Conservation (phyloP, 345 rosid genomes). For the Eucalyptus cloeziana region DNA sequence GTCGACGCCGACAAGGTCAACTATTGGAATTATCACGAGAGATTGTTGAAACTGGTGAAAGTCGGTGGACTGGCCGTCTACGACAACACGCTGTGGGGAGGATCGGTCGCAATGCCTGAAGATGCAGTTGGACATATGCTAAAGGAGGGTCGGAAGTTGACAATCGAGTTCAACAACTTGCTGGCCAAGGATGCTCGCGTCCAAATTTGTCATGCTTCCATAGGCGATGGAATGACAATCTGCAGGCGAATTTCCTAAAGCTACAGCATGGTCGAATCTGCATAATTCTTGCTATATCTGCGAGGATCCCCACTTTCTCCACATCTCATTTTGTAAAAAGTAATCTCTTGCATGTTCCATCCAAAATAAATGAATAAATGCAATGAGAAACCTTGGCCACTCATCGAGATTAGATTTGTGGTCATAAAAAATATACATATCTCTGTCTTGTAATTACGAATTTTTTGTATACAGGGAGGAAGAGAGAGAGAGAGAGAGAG, state of each 20-base stretch:
- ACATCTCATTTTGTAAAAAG: neutral
- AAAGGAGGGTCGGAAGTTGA: neutral
- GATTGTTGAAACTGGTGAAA: conserved; percentile 20
- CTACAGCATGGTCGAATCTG: neutral
- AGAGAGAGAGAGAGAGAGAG: neutral
- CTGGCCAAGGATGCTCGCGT: conserved; percentile 34
- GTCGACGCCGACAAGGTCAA: conserved; percentile 42
- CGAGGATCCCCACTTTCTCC: neutral
- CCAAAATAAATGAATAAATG: neutral
- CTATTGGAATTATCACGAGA: conserved; percentile 27
- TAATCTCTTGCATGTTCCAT: neutral
- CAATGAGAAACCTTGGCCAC: neutral
- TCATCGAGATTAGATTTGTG: neutral
- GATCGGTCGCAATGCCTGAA: conserved; percentile 19
- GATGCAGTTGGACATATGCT: neutral
- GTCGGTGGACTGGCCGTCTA: conserved; percentile 27
- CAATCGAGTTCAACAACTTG: conserved; percentile 19
- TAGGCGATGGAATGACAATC: conserved; percentile 48
- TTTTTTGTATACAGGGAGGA: neutral
- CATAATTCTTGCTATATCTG: neutral
- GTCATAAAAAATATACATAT: neutral
- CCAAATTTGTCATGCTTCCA: conserved; percentile 30
- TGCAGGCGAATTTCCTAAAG: conserved; percentile 21
- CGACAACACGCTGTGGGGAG: conserved; percentile 36
- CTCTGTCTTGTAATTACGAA: neutral